These are phyloP conservation scores for Galerina marginata DNA, from an alignment of 768 basidiomycete genomes.

Conservation along the genomic window DNA sequence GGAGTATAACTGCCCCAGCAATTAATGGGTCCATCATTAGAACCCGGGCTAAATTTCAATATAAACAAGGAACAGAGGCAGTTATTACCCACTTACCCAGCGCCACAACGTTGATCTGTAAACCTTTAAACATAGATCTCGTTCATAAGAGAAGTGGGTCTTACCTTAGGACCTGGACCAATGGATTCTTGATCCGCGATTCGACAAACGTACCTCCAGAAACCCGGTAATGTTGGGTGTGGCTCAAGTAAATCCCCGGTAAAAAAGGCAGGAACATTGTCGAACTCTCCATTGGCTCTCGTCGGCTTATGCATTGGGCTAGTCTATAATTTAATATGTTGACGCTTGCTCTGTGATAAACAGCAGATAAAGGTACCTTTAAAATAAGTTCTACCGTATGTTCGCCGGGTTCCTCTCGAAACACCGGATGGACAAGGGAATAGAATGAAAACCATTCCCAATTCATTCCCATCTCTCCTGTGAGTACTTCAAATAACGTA, in stretches of 20 bases:
- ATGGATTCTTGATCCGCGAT: slow-evolving; percentile 2
- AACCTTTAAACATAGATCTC: background rate
- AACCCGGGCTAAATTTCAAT: background rate
- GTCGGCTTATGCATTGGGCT: slow-evolving; percentile 2
- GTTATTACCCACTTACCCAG: background rate
- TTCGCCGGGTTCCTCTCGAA: background rate
- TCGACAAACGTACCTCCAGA: slow-evolving; percentile 5
- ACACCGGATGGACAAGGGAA: background rate
- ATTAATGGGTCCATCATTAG: slow-evolving; percentile 2
- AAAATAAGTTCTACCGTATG: background rate
- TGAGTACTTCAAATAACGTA: background rate
- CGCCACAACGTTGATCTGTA: slow-evolving; percentile 9
- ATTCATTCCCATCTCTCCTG: background rate
- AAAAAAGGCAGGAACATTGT: background rate
- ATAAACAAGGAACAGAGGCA: background rate
- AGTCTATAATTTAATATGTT: background rate
- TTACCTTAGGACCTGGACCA: background rate
- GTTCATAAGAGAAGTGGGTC: background rate
- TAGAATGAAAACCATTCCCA: background rate
- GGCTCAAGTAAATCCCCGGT: slow-evolving; percentile 1
- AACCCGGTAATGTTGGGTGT: background rate
- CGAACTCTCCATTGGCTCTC: background rate
- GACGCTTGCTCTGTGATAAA: background rate
- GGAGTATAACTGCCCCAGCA: slow-evolving; percentile 1
- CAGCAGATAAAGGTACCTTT: background rate